phyloP scores from a whole-genome alignment of 352 stramenopile genomes.

The Discostella stelligera region DNA sequence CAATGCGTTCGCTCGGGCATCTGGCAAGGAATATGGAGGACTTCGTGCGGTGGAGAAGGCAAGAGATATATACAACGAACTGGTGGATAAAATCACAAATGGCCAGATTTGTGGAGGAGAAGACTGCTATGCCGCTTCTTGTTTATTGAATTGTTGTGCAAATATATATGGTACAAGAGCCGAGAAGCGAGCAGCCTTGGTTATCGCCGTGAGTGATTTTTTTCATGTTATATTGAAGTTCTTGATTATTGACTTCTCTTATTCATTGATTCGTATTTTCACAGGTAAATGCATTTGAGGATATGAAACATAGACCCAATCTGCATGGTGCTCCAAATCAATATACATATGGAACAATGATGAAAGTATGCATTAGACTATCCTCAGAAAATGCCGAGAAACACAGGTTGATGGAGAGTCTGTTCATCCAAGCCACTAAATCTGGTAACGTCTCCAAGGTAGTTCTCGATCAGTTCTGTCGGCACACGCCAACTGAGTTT shows the following conservation, averaged over 20 bases:
- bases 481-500: slow-evolving; percentile 25
- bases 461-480: slow-evolving; percentile 37
- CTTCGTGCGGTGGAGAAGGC: slow-evolving; percentile 40
- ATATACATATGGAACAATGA: slow-evolving; percentile 52
- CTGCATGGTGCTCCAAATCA: slow-evolving; percentile 44
- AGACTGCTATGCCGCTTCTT: slow-evolving; percentile 41
- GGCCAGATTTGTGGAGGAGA: slow-evolving; percentile 23
- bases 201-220: slow-evolving; percentile 26
- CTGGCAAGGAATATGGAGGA: slow-evolving; percentile 32
- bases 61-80: slow-evolving; percentile 41
- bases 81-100: slow-evolving; percentile 30
- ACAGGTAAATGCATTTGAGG: slow-evolving; percentile 45
- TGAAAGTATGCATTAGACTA: slow-evolving; percentile 42
- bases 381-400: slow-evolving; percentile 36
- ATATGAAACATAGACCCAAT: slow-evolving; percentile 37
- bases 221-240: too few relatives aligned
- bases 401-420: slow-evolving; percentile 35
- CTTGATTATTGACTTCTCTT: background rate
- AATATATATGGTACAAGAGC: slow-evolving; percentile 39
- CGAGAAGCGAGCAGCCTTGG: slow-evolving; percentile 40
- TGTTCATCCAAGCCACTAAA: slow-evolving; percentile 49
- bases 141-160: slow-evolving; percentile 52
- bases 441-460: slow-evolving; percentile 20
- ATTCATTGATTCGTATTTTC: background rate
- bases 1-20: slow-evolving; percentile 39